Percentiles rank a stretch among this genome's conserved stretches.
These are phyloP conservation scores for Tylopilus sp. DNA, from an alignment of 768 basidiomycete species.

Conservation along the genomic window DNA sequence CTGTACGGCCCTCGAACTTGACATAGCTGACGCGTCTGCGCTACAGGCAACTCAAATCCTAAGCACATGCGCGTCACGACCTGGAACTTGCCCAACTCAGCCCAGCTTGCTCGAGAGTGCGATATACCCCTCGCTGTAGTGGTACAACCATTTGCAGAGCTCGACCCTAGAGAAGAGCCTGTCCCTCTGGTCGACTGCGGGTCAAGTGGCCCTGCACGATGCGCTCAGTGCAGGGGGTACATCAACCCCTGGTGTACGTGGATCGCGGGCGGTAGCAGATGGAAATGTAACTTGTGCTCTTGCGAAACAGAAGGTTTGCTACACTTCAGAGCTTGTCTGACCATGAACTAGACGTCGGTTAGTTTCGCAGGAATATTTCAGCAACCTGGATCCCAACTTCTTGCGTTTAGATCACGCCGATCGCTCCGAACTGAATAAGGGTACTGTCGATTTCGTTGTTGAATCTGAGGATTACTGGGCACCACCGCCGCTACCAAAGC, in stretches of 20 bases:
- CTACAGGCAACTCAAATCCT: conserved; percentile 82
- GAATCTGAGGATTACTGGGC: conserved; percentile 81
- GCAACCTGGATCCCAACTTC: conserved; percentile 72
- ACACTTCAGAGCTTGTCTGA: not conserved
- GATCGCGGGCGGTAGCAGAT: conserved; percentile 75
- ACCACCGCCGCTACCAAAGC: conserved; percentile 53
- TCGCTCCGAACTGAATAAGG: conserved; percentile 84
- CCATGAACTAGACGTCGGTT: conserved; percentile 3
- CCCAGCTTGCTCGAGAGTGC: conserved; percentile 76
- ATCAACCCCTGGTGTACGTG: conserved; percentile 93
- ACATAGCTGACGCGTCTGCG: conserved; percentile 14
- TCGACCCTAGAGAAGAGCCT: conserved; percentile 73
- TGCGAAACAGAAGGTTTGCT: conserved; percentile 79
- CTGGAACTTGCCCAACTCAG: conserved; percentile 81
- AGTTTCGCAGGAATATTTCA: conserved; percentile 85
- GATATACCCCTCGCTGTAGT: conserved; percentile 81
- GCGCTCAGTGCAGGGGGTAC: conserved; percentile 81
- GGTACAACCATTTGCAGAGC: conserved; percentile 87
- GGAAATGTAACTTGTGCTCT: conserved; percentile 90
- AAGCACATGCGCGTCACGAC: conserved; percentile 87
- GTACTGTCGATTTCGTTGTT: conserved; percentile 89
- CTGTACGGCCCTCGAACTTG: not conserved
- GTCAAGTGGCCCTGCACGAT: conserved; percentile 74
- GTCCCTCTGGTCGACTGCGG: conserved; percentile 76
- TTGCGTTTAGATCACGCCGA: conserved; percentile 76